Evolutionary conservation across 1,284 basidiomycete species (phyloP).

Genomic region (Gomphus bonarii): DNA sequence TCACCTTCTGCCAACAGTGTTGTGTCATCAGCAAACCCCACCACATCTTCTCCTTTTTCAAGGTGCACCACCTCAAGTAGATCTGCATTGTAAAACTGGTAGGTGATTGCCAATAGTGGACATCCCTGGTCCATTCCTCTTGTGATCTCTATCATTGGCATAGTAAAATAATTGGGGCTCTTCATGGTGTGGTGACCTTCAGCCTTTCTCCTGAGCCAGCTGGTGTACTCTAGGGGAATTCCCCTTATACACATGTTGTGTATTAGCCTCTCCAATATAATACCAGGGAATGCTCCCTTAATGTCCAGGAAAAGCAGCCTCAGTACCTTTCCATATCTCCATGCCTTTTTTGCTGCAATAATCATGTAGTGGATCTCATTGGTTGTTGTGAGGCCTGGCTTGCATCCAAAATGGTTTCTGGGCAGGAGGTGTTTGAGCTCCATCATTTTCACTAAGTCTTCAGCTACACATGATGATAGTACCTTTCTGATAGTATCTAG

Average conservation of each 20-base stretch:
- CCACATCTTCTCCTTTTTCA: no score
- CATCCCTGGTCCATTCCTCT: constrained; percentile 26
- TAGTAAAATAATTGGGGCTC: constrained; percentile 23
- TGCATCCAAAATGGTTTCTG: background rate
- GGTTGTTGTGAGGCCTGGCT: constrained; percentile 8
- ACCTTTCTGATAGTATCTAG: constrained; percentile 7
- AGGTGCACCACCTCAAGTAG: no score
- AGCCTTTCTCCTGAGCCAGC: constrained; percentile 19
- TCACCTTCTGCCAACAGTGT: no score
- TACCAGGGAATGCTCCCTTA: constrained; percentile 12
- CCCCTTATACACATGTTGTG: constrained; percentile 12
- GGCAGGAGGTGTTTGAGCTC: constrained; percentile 6
- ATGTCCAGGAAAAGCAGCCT: constrained; percentile 12
- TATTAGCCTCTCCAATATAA: constrained; percentile 1
- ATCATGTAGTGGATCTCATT: constrained; percentile 10
- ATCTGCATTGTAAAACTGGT: no score
- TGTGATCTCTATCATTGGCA: constrained; percentile 14
- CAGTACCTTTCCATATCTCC: constrained; percentile 11
- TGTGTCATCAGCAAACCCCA: no score
- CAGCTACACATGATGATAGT: background rate
- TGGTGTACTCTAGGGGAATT: constrained; percentile 14
- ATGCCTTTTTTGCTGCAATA: constrained; percentile 10
- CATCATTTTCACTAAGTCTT: background rate
- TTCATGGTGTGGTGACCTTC: constrained; percentile 18
- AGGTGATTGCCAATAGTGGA: constrained; percentile 21